phyloP scores from a whole-genome alignment of 1,284 basidiomycete species.

The Microbotryum intermedium region DNA sequence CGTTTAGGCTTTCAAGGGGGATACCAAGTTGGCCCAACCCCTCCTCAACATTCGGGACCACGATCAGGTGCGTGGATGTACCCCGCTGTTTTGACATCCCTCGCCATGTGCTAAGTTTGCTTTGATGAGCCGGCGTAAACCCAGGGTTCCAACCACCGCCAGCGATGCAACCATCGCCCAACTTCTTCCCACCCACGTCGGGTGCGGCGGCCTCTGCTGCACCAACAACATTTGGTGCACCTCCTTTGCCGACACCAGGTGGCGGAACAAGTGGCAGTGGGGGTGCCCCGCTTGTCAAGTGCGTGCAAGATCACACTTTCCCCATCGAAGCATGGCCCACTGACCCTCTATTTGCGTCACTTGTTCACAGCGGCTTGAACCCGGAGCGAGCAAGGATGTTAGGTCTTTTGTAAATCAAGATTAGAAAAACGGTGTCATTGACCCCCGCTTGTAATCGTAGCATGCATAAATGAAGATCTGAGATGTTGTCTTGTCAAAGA shows the following conservation, averaged over 20 bases:
- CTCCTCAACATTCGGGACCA: neutral
- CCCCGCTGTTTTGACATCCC: too few species aligned
- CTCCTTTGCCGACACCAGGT: constrained; percentile 5
- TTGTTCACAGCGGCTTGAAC: constrained; percentile 19
- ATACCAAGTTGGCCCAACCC: constrained; percentile 23
- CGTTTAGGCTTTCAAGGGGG: too few species aligned
- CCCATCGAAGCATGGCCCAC: neutral
- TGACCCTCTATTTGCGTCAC: neutral
- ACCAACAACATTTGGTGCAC: neutral
- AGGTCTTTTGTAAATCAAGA: constrained; percentile 4
- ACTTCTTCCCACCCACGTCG: constrained; percentile 20
- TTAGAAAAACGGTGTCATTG: neutral
- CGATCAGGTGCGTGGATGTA: too few species aligned
- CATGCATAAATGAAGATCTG: too few species aligned
- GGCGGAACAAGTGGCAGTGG: neutral
- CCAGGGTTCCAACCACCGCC: neutral
- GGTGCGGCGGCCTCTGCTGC: neutral
- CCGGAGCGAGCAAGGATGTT: constrained; percentile 28
- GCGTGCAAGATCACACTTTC: neutral
- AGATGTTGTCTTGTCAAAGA: too few species aligned
- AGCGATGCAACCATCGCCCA: neutral
- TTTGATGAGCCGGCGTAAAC: too few species aligned
- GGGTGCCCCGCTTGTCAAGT: neutral
- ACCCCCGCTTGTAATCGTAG: too few species aligned
- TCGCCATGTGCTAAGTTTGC: too few species aligned